Evolutionary conservation across 2,329 filamentous ascomycete species (phyloP).

Genomic region (Fusarium denticulatum): DNA sequence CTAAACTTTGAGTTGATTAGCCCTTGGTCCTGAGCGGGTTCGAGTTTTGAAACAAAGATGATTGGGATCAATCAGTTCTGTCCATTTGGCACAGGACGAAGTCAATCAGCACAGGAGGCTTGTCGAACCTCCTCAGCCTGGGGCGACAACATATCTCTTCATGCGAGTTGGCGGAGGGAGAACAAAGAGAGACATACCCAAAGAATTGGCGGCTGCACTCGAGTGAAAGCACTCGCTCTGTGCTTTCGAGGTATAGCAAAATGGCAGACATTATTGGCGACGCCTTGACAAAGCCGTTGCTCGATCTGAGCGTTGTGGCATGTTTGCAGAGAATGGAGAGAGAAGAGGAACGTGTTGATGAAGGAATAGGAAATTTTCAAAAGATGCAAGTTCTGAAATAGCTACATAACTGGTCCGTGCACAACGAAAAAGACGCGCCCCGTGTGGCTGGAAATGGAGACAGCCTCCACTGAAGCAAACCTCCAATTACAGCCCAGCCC

Average conservation of each 20-base stretch:
- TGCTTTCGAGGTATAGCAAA: conserved; percentile 13
- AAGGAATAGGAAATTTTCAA: conserved; percentile 35
- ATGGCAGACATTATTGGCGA: background rate
- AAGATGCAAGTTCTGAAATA: conserved; percentile 42
- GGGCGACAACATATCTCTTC: conserved; percentile 62
- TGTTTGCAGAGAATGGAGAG: background rate
- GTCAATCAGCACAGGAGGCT: conserved; percentile 61
- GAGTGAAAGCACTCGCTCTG: background rate
- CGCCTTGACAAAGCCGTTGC: background rate
- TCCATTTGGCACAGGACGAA: conserved; percentile 68
- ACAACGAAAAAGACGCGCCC: conserved; percentile 15
- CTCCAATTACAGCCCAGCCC: background rate
- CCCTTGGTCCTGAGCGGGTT: background rate
- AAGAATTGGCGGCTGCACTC: conserved; percentile 1
- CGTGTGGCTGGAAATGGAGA: conserved; percentile 19
- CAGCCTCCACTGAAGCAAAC: background rate
- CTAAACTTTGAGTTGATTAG: conserved; percentile 40
- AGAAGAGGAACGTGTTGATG: conserved; percentile 33
- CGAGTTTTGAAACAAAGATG: conserved; percentile 14
- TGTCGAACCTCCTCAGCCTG: conserved; percentile 60
- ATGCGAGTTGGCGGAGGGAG: conserved; percentile 42
- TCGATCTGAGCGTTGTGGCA: background rate
- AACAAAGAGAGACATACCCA: conserved; percentile 31
- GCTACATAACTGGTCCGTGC: conserved; percentile 37
- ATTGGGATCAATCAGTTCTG: conserved; percentile 54